These are phyloP conservation scores for Aspergillus sp. DNA, from an alignment of 2,329 filamentous ascomycete species.

Conservation along the genomic window DNA sequence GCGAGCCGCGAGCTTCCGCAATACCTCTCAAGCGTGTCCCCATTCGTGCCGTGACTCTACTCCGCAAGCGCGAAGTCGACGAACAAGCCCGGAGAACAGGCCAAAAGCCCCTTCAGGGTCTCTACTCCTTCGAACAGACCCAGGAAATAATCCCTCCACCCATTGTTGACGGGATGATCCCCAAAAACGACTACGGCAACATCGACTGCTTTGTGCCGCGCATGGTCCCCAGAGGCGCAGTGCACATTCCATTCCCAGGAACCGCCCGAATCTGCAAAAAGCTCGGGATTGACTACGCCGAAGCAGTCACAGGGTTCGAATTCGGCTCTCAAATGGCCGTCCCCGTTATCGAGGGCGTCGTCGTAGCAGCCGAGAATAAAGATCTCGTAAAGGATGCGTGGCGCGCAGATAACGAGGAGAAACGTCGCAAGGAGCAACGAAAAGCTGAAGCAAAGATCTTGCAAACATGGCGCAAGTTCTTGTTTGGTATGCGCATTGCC, in stretches of 20 bases:
- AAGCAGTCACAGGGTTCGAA: constrained; percentile 94
- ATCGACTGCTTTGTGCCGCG: constrained; percentile 93
- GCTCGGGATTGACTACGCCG: constrained; percentile 82
- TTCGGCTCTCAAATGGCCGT: constrained; percentile 94
- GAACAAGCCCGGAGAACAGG: constrained; percentile 78
- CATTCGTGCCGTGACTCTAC: constrained; percentile 85
- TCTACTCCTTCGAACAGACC: constrained; percentile 83
- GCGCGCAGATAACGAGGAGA: constrained; percentile 73
- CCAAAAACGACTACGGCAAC: constrained; percentile 92
- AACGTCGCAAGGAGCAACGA: constrained; percentile 74
- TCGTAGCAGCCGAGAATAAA: constrained; percentile 79
- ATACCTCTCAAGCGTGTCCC: constrained; percentile 82
- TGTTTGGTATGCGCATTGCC: constrained; percentile 80
- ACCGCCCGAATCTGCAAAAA: constrained; percentile 79
- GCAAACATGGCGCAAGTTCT: constrained; percentile 78
- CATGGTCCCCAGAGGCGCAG: constrained; percentile 84
- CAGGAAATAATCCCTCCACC: constrained; percentile 93
- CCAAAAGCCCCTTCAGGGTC: constrained; percentile 78
- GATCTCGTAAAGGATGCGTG: constrained; percentile 75
- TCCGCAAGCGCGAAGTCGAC: constrained; percentile 83
- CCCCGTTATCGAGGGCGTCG: constrained; percentile 85
- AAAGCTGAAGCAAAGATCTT: constrained; percentile 75
- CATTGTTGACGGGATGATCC: constrained; percentile 80
- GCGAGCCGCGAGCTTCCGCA: constrained; percentile 69
- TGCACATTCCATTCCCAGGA: constrained; percentile 78